Evolutionary conservation across 164 flowering plant species (phyloP), one percentile per base, ranked within the genome.

Genomic region (Piper betle): DNA sequence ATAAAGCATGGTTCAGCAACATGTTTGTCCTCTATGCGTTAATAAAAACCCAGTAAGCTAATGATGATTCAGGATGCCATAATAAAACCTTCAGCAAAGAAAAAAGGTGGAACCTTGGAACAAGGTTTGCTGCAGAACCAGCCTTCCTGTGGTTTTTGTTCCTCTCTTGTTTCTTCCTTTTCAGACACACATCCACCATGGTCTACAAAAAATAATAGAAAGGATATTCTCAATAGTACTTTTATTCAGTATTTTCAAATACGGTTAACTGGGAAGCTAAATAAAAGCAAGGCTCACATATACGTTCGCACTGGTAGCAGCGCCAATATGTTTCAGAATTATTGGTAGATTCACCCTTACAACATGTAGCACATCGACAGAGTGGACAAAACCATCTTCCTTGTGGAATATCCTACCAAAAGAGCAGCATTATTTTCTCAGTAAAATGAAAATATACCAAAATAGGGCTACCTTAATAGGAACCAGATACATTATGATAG

Each of bases 311-410:
- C 66, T 93, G 98, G 68, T 68, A 46, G 64, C 98, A 89, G 53
- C 48, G 74, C 18, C 76, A 59, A 52, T 63, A 55, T 37, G 58
- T 60, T 56, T 77, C 82, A 40, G 53, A 37, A 15, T 55, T 74
- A 13, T 25, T 67, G 58, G 64, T 60, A 19, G 68, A 60, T 43
- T 75, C 61, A 62, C 68, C 66, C 60, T 62, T 53, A 33, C 74
- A 79, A 77, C 98, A 92, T 69, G 79, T 73, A 59, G 69, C 69
- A 68, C 98, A 92, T 62, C 81, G 75, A 62, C 98, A 92, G 52
- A 86, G 80, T 55, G 84, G 87, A 63, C 98, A 93, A 62, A 83
- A 87, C 98, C 98, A 93, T 53, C 80, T 81, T 59, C 88, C 97
- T 48, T 80, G 83, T 0, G 96, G 97, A 63, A 84, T 62, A 59